phyloP scores from a whole-genome alignment of 2,329 filamentous ascomycete genomes.

The Aspergillus udagawae region DNA sequence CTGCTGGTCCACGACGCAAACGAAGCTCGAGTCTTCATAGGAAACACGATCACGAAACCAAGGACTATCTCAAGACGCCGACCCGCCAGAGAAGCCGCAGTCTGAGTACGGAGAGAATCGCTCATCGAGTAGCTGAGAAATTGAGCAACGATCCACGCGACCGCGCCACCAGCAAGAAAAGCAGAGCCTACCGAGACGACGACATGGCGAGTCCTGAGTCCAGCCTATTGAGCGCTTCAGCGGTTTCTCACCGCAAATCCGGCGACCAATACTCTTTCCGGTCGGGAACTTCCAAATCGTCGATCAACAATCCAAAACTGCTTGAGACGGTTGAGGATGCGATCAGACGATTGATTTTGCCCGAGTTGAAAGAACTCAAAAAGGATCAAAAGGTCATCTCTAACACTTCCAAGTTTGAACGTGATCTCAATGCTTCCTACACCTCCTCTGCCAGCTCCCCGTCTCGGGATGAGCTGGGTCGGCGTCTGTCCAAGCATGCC shows the following conservation, averaged over 20 bases:
- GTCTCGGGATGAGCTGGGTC: constrained; percentile 52
- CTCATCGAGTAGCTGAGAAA: constrained; percentile 66
- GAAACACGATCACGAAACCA: constrained; percentile 29
- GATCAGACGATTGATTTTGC: constrained; percentile 82
- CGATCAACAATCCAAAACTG: constrained; percentile 87
- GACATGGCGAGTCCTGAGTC: constrained; percentile 57
- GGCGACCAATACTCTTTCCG: constrained; percentile 56
- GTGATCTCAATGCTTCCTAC: constrained; percentile 59
- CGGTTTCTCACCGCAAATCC: constrained; percentile 52
- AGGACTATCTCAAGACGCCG: constrained; percentile 56
- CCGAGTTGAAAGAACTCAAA: constrained; percentile 87
- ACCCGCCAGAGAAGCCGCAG: constrained; percentile 58
- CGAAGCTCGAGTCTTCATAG: constrained; percentile 50
- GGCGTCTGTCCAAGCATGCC: constrained; percentile 57
- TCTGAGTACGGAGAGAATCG: constrained; percentile 62
- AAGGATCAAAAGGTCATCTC: constrained; percentile 79
- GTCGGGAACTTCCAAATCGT: constrained; percentile 61
- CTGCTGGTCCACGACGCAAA: constrained; percentile 43
- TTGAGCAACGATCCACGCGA: constrained; percentile 51
- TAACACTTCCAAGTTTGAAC: constrained; percentile 65
- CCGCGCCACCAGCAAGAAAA: constrained; percentile 42
- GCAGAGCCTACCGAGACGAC: constrained; percentile 47
- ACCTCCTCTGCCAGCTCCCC: constrained; percentile 50
- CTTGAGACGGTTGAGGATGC: constrained; percentile 91
- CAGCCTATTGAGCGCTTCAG: constrained; percentile 56